Evolutionary conservation across 257 asterid genomes (phyloP).

Genomic region (Verbena officinalis): DNA sequence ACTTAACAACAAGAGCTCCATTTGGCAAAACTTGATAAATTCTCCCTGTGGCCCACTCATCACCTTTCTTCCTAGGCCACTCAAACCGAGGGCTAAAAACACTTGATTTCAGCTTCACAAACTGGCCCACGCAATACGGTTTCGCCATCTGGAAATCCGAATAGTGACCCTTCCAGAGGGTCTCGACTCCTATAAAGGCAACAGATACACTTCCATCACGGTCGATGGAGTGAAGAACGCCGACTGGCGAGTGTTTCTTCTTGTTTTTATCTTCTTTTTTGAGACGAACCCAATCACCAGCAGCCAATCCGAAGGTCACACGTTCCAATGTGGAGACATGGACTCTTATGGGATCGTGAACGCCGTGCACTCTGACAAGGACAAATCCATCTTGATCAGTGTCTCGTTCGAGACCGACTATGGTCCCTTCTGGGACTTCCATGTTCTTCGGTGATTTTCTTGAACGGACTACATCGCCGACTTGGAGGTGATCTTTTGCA

Average conservation of each 20-base stretch:
- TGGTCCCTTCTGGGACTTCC: conserved; percentile 72
- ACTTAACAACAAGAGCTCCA: conserved; percentile 75
- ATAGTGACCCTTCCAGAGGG: conserved; percentile 68
- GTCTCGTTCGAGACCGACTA: conserved; percentile 75
- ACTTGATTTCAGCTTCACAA: conserved; percentile 61
- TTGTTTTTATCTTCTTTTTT: conserved; percentile 46
- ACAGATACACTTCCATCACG: conserved; percentile 70
- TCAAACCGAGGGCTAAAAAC: conserved; percentile 71
- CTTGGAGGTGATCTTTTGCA: conserved; percentile 75
- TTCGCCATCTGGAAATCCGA: conserved; percentile 84
- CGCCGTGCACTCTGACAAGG: conserved; percentile 75
- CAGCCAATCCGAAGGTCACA: conserved; percentile 72
- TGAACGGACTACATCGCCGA: conserved; percentile 81
- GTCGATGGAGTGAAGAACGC: conserved; percentile 64
- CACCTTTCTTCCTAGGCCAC: conserved; percentile 71
- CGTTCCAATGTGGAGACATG: conserved; percentile 69
- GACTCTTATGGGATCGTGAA: conserved; percentile 71
- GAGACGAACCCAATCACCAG: conserved; percentile 86
- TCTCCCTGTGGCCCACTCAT: conserved; percentile 71
- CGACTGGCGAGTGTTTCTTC: conserved; percentile 71
- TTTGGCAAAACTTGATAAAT: conserved; percentile 68
- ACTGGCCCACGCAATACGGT: conserved; percentile 65
- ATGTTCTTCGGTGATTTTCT: conserved; percentile 67
- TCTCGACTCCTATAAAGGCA: conserved; percentile 74
- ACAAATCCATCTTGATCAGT: conserved; percentile 68